Conservation (phyloP, 148 eudicot species). For the Rhododendron molle region DNA sequence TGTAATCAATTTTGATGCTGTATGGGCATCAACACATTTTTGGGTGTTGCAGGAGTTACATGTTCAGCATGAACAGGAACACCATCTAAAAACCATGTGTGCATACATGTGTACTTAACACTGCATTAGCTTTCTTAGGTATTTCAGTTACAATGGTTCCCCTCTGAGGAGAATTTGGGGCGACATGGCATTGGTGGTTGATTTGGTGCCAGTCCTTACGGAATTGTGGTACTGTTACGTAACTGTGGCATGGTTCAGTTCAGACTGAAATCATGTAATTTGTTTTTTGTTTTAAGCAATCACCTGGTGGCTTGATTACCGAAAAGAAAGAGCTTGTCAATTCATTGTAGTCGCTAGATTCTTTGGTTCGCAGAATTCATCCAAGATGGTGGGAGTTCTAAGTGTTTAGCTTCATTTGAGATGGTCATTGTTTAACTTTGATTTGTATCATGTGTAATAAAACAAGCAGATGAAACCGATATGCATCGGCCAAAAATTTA, state of each 20-base stretch:
- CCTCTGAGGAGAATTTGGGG: neutral
- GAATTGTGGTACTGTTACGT: neutral
- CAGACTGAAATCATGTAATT: neutral
- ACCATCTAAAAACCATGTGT: neutral
- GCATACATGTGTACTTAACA: neutral
- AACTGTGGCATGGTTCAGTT: neutral
- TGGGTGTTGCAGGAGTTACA: neutral
- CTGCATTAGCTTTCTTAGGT: neutral
- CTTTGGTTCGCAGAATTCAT: neutral
- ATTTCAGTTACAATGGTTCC: neutral
- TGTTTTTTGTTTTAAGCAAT: constrained; percentile 1
- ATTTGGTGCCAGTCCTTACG: neutral
- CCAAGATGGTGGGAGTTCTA: neutral
- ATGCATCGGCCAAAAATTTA: neutral
- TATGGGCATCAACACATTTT: neutral
- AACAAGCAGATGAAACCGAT: neutral
- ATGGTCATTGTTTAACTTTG: neutral
- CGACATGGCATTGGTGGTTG: neutral
- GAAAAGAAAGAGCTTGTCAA: neutral
- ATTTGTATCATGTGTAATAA: neutral
- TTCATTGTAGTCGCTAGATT: neutral
- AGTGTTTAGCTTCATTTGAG: constrained; percentile 1
- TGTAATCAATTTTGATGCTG: neutral
- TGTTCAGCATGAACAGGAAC: neutral
- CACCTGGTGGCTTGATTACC: neutral